A percentile compares a stretch with the other conserved stretches of the same genome.
Evolutionary conservation across 768 basidiomycete species (phyloP).

Genomic region (Rubroboletus satanas): DNA sequence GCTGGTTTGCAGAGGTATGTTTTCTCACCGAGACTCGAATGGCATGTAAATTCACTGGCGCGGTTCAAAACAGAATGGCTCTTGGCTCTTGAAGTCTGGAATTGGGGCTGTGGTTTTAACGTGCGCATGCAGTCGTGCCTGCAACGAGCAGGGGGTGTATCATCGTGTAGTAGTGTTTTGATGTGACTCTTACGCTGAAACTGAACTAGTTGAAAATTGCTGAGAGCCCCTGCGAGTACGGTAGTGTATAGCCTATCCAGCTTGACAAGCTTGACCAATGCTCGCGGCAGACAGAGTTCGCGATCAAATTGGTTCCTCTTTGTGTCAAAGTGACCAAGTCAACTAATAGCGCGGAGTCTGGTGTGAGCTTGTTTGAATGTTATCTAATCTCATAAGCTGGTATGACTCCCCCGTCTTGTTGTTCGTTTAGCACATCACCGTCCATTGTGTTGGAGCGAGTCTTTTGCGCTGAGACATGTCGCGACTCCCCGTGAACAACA

Average conservation of each 20-base stretch:
- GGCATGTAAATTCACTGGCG: background rate
- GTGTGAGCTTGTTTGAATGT: background rate
- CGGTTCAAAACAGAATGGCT: constrained; percentile 17
- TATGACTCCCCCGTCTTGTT: background rate
- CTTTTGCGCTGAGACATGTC: constrained; percentile 15
- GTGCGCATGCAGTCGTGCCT: background rate
- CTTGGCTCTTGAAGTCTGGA: constrained; percentile 4
- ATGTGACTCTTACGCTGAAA: background rate
- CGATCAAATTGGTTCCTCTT: background rate
- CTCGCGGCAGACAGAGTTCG: background rate
- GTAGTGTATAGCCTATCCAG: background rate
- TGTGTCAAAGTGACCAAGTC: background rate
- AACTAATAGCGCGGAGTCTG: too few relatives aligned
- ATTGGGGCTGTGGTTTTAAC: background rate
- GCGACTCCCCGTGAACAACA: constrained; percentile 26
- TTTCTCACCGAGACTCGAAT: background rate
- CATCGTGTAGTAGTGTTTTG: background rate
- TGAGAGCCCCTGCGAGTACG: background rate
- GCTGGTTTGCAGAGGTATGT: constrained; percentile 39
- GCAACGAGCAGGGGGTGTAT: background rate
- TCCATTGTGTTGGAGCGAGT: background rate
- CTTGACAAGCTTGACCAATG: background rate
- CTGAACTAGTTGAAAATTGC: background rate
- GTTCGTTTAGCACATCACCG: background rate
- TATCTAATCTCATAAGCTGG: constrained; percentile 15